Base-by-base conservation (phyloP, 2,329 filamentous ascomycete genomes). In the Pseudodiploospora longispora region DNA sequence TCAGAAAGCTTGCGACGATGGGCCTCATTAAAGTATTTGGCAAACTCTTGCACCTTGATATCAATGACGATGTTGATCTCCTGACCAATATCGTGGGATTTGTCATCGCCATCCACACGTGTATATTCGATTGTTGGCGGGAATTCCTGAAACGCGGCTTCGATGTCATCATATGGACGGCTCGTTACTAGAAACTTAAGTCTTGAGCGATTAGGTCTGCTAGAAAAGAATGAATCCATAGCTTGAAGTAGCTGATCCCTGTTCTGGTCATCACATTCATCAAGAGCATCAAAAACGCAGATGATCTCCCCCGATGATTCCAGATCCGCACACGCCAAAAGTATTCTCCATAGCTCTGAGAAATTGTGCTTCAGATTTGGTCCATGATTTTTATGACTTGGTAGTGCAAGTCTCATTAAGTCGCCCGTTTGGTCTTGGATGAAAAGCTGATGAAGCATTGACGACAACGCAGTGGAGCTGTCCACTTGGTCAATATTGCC, bases 141-240 rank as follows among this genome's bases (percentile, higher is more conserved):
- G 6, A 50, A 42, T 12, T 29, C 37, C 10, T 38, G 39, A 19
- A 59, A 63, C 38, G 10, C 30, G 1, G 5, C 37, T 12, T 48
- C 48, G 5, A 64, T 49, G 6, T 51, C 19, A 10, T 47, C 40
- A 30, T 60, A 62, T 3, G 59, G 59, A 3, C 62, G 54, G 39
- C 61, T 63, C 0, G 59, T 61, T 5, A 65, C 37, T 10, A 64
- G 47, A 39, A 64, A 59, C 45, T 62, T 63, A 30, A 62, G 44
- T n/a, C 48, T 55, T 3, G 38, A 47, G 6, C 12, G 27, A 8
- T 40, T 8, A 2, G 12, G 35, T 4, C 41, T 12, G 1, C 36
- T 36, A 5, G 12, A 30, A 38, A 53, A 52, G 19, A 52, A 50
- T 3, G 46, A 10, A 3, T 43, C 35, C 30, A 59, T 40, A 10